A percentile compares a stretch with the other conserved stretches of the same genome.
These are phyloP conservation scores for Exophiala spinifera DNA, from an alignment of 2,329 filamentous ascomycete species.

Conservation along the genomic window DNA sequence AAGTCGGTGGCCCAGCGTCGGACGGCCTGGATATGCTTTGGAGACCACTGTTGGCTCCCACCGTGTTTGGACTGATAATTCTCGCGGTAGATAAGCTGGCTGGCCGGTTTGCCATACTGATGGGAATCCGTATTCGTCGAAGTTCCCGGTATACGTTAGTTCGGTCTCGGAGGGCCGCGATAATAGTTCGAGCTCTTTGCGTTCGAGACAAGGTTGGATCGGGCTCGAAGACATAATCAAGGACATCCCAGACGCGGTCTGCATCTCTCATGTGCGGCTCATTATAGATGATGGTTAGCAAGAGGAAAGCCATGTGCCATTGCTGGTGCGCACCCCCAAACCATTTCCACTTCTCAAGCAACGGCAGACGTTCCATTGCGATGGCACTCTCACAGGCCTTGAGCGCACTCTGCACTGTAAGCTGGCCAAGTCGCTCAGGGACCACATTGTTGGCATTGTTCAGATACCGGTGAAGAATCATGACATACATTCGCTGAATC, in stretches of 20 bases:
- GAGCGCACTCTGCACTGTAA: constrained; percentile 62
- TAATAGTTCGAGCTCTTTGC: constrained; percentile 59
- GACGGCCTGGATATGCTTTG: not conserved
- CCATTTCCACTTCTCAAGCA: constrained; percentile 63
- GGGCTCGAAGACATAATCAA: constrained; percentile 69
- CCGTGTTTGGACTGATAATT: not conserved
- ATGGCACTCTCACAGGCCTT: constrained; percentile 55
- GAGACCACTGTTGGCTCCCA: not conserved
- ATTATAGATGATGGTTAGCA: constrained; percentile 65
- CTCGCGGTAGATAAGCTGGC: not conserved
- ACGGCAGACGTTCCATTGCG: constrained; percentile 51
- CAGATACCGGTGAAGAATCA: constrained; percentile 67
- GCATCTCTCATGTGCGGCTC: constrained; percentile 57
- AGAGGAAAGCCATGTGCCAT: constrained; percentile 66
- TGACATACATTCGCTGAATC: constrained; percentile 61
- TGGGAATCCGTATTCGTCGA: constrained; percentile 32
- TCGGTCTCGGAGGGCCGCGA: constrained; percentile 58
- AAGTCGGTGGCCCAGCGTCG: not conserved
- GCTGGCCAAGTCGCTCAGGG: constrained; percentile 57
- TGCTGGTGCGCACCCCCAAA: constrained; percentile 69
- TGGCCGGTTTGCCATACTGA: constrained; percentile 25
- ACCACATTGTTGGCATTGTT: constrained; percentile 36
- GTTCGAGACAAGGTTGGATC: constrained; percentile 51
- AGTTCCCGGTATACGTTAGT: constrained; percentile 33
- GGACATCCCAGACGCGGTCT: constrained; percentile 65